Evolutionary conservation across 192 early-diverging fungal species (phyloP).

Genomic region (Podochytrium sp.): DNA sequence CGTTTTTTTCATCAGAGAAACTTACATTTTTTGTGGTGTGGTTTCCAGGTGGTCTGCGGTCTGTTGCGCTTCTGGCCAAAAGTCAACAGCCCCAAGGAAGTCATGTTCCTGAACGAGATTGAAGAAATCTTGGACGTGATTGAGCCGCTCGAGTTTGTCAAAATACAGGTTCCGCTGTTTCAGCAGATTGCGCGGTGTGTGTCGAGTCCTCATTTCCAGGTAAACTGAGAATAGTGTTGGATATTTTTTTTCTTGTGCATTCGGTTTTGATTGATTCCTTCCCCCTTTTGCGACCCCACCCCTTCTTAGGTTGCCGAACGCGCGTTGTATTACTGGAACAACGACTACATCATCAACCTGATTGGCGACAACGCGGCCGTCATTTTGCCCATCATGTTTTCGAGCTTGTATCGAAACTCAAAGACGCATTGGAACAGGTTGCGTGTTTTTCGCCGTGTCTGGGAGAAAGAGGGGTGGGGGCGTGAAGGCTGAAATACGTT

Average conservation of each 20-base stretch:
- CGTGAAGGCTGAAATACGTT: conserved; percentile 1
- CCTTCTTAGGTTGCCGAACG: conserved; percentile 87
- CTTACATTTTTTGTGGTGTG: conserved; percentile 52
- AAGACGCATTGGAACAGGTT: conserved; percentile 98
- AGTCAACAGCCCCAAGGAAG: conserved; percentile 98
- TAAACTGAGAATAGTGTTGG: conserved; percentile 24
- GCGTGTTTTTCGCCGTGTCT: too few species aligned
- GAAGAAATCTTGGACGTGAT: conserved; percentile 97
- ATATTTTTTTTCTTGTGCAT: background rate
- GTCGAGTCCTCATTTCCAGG: conserved; percentile 98
- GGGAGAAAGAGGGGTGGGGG: background rate
- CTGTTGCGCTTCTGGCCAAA: conserved; percentile 98
- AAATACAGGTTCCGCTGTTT: conserved; percentile 89
- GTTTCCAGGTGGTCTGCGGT: conserved; percentile 74
- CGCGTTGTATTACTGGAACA: conserved; percentile 98
- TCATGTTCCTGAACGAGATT: conserved; percentile 98
- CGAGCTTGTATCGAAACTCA: conserved; percentile 91
- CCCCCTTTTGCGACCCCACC: background rate
- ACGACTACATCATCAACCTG: conserved; percentile 95
- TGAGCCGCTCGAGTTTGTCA: conserved; percentile 89
- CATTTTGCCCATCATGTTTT: conserved; percentile 95
- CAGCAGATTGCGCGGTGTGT: conserved; percentile 91
- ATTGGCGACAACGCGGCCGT: conserved; percentile 90
- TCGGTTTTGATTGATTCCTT: too few species aligned
- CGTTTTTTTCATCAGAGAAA: conserved; percentile 52